These are phyloP conservation scores for Lipomyces chichibuensis DNA, from an alignment of 805 yeast genomes.

Conservation along the genomic window DNA sequence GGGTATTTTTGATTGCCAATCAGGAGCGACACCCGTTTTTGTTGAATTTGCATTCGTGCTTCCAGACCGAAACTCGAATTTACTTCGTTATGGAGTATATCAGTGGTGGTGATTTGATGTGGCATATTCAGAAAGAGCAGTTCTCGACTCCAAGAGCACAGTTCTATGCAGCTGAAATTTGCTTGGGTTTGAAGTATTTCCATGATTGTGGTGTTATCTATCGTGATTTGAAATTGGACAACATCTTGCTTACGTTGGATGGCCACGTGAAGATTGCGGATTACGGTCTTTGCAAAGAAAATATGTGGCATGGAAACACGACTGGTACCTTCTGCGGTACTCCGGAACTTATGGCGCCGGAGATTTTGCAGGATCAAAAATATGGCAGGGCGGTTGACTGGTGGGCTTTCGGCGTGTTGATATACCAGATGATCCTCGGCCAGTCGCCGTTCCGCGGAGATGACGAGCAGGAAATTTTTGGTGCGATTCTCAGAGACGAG, in stretches of 20 bases:
- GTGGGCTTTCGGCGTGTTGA: conserved; percentile 99
- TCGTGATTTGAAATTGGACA: conserved; percentile 94
- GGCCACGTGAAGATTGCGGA: conserved; percentile 98
- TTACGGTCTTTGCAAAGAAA: conserved; percentile 95
- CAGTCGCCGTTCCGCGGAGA: conserved; percentile 98
- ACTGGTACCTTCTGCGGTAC: conserved; percentile 98
- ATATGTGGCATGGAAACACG: conserved; percentile 80
- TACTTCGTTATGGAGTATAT: conserved; percentile 98
- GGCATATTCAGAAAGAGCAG: conserved; percentile 95
- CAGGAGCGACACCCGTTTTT: conserved; percentile 90
- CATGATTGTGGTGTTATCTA: conserved; percentile 96
- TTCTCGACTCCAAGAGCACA: conserved; percentile 91
- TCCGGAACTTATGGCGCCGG: conserved; percentile 99
- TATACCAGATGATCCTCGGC: conserved; percentile 94
- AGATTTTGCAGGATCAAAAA: conserved; percentile 87
- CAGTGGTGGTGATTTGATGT: conserved; percentile 98
- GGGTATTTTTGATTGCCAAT: conserved; percentile 83
- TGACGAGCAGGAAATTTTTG: conserved; percentile 94
- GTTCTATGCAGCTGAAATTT: conserved; percentile 95
- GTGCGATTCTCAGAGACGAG: conserved; percentile 94
- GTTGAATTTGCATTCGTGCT: conserved; percentile 87
- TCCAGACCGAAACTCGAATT: conserved; percentile 96
- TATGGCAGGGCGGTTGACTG: conserved; percentile 96
- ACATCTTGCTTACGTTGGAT: conserved; percentile 80
- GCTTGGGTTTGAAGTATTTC: conserved; percentile 85